Evolutionary conservation across 2,329 filamentous ascomycete genomes (phyloP), one percentile per base, ranked within the genome.

Genomic region (Sclerotinia spermophila): DNA sequence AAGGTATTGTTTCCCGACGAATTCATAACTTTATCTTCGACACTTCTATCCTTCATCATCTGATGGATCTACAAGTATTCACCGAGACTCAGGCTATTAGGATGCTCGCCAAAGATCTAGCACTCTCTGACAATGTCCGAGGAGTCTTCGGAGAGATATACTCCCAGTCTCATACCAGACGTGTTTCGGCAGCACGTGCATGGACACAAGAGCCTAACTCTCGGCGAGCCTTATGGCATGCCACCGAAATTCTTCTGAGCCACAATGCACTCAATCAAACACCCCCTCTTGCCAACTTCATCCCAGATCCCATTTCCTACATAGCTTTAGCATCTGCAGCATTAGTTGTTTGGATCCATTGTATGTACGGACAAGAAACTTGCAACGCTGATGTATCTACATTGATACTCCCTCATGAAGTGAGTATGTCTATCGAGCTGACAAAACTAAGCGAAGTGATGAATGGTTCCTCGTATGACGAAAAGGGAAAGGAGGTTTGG

Each of bases 311-410:
- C 0, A 74, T 82, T 17, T 73, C 78, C 0, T 79, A 81, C 48
- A 76, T 81, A 0, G 76, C 81, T 2, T 69, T 80, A 0, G 77
- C 79, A 0, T 77, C 76, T 0, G 78, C 78, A 3, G 79, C 80
- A 0, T 70, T 81, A 3, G 76, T 82, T 1, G 73, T 81, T 0
- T 82, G 81, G 81, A 76, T 79, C 0, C 82, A 81, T 77, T 77
- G 79, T 19, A 76, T 74, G 24, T 79, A 79, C 45, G 74, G 76
- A 3, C 71, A 76, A 15, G 60, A 74, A 21, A 68, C 77, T 2
- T 82, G 80, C 48, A 74, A 76, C 8, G 38, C 21, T 11, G 15
- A 42, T 15, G 7, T 38, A 13, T 30, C 33, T 15, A 21, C 10
- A 24, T 53, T 45, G 6, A 45, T 30, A 11, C 11, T 55, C 24